These are phyloP conservation scores for Sporopachydermia cereana DNA, from an alignment of 1,139 yeast genomes.

Conservation along the genomic window DNA sequence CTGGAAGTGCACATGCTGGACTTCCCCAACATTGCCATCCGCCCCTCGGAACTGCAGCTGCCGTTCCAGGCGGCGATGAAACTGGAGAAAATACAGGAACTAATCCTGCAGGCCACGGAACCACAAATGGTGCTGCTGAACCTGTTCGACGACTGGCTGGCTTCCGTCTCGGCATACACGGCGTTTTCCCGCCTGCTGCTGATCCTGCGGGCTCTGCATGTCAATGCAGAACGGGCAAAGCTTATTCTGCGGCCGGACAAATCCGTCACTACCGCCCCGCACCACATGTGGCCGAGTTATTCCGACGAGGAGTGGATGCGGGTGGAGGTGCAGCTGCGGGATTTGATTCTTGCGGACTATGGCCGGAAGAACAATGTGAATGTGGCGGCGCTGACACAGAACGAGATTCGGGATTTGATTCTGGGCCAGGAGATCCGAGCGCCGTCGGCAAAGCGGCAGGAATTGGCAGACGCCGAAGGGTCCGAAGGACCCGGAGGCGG, in stretches of 20 bases:
- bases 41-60: constrained; percentile 80
- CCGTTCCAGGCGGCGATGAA: constrained; percentile 86
- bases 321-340: constrained; percentile 80
- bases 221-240: constrained; percentile 68
- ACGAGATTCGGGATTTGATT: constrained; percentile 87
- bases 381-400: constrained; percentile 78
- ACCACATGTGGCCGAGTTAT: constrained; percentile 91
- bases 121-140: constrained; percentile 90
- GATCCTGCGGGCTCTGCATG: constrained; percentile 66
- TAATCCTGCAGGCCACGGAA: constrained; percentile 77
- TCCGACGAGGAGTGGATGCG: constrained; percentile 85
- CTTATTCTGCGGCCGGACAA: constrained; percentile 68
- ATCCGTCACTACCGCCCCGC: constrained; percentile 53
- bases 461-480: constrained; percentile 57
- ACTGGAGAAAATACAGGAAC: constrained; percentile 67
- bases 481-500: constrained; percentile 24
- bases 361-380: constrained; percentile 79
- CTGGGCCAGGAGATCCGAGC: constrained; percentile 90
- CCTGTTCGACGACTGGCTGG: constrained; percentile 90
- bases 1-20: constrained; percentile 94
- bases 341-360: constrained; percentile 74
- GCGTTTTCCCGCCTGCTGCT: constrained; percentile 85
- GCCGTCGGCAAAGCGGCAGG: constrained; percentile 75
- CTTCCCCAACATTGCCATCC: constrained; percentile 81
- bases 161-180: constrained; percentile 73